Conservation (phyloP, 2,329 filamentous ascomycete genomes). For the Xylariaceae sp. region DNA sequence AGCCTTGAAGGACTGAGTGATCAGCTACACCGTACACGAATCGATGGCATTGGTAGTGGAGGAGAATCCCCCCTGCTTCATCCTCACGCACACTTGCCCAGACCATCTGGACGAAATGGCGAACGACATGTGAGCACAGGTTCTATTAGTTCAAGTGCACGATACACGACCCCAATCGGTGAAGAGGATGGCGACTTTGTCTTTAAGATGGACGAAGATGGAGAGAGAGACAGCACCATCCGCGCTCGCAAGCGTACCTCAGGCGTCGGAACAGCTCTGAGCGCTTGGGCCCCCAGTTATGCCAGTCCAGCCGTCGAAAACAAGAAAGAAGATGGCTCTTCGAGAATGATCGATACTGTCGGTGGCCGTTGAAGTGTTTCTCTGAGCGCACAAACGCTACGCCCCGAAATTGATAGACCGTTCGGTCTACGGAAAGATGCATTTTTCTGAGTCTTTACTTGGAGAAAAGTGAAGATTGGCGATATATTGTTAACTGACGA, state of each 20-base stretch:
- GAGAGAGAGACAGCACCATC: conserved; percentile 45
- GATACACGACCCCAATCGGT: conserved; percentile 62
- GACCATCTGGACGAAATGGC: conserved; percentile 40
- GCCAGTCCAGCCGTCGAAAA: conserved; percentile 26
- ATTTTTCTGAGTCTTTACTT: conserved; percentile 1
- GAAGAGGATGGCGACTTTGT: conserved; percentile 62
- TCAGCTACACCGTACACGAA: conserved; percentile 57
- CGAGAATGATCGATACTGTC: conserved; percentile 28
- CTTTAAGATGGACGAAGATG: conserved; percentile 63
- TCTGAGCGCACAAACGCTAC: too few species aligned
- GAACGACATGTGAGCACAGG: conserved; percentile 59
- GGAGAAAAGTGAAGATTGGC: conserved; percentile 8
- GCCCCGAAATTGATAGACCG: too few species aligned
- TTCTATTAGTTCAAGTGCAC: conserved; percentile 54
- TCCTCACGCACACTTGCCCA: conserved; percentile 41
- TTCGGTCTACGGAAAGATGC: not conserved
- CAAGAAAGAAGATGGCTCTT: conserved; percentile 28
- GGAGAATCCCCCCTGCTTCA: conserved; percentile 46
- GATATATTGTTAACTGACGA: conserved; percentile 6
- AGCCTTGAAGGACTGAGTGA: conserved; percentile 53
- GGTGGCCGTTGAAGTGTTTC: conserved; percentile 23
- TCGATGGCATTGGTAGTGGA: conserved; percentile 41
- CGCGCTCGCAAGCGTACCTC: conserved; percentile 48
- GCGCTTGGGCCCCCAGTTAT: conserved; percentile 32
- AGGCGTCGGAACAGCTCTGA: conserved; percentile 32